Base-by-base conservation (phyloP, 164 flowering plant genomes). In the Cinnamomum micranthum region DNA sequence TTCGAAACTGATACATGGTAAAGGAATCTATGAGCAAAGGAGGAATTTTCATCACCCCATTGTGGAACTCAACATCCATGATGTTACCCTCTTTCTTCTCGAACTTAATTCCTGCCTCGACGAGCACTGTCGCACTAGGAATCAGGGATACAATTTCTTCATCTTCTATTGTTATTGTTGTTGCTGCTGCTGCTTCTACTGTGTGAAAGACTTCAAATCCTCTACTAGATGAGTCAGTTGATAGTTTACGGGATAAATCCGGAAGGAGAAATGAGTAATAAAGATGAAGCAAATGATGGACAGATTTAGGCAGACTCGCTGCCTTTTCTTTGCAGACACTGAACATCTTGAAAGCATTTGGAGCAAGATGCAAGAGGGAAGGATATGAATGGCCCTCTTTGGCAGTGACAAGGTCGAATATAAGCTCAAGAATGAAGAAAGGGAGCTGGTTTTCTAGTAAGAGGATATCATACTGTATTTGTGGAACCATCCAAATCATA, bases 31-130 rank as follows among this genome's bases (percentile, higher is more conserved):
- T 85, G 0, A 78, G 58, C 0, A 85, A 72, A 2, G 50, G 65
- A 0, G 92, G 92, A 1, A 88, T 83, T 25, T 71, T 70, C 9
- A 88, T 84, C 13, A 84, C 84, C 1, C 92, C 92, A 1, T 79
- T 69, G 1, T 51, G 62, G 81, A 87, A 88, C 47, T 41, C 47
- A 7, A 41, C 47, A 41, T 41, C 47, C 47, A 41, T 7, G 47
- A 41, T 41, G 47, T 41, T 41, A 1, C 50, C 31, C 12, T 74
- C 51, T 51, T 31, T 33, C 50, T 22, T 55, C 62, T 74, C 24
- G 41, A 78, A 66, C 65, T 71, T 71, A 25, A 74, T 23, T 2
- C 80, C 77, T 25, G 80, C 66, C 62, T 33, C 31, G 17, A 7
- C 62, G 6, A 78, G 77, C 68, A 74, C 65, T 0, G 25, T 71